A percentile compares a stretch with the other conserved stretches of the same genome.
Conservation (phyloP, 2,329 filamentous ascomycete genomes). For the Colletotrichum theobromicola region DNA sequence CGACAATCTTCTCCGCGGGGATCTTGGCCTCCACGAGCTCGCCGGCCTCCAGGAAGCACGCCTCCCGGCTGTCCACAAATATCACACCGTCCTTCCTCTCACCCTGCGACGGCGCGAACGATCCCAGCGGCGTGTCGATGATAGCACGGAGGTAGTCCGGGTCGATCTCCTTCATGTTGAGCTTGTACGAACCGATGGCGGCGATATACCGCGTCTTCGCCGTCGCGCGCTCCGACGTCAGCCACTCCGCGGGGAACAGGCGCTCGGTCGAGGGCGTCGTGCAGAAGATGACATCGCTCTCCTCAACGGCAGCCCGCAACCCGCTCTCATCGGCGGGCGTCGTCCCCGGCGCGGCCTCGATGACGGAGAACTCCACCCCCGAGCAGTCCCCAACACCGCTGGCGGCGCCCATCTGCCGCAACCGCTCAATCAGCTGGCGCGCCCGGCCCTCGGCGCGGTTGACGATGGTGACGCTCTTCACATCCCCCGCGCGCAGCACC, state of each 20-base stretch:
- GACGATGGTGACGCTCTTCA: slow-evolving; percentile 34
- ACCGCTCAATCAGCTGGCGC: slow-evolving; percentile 10
- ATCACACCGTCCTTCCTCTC: slow-evolving; percentile 20
- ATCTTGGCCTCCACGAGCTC: slow-evolving; percentile 32
- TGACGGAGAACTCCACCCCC: not conserved
- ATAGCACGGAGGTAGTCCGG: slow-evolving; percentile 29
- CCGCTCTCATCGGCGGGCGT: slow-evolving; percentile 17
- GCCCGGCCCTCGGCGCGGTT: slow-evolving; percentile 31
- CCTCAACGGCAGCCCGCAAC: slow-evolving; percentile 15
- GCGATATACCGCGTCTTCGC: slow-evolving; percentile 31
- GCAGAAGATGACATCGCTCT: slow-evolving; percentile 35
- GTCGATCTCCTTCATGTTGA: slow-evolving; percentile 37
- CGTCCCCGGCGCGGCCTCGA: slow-evolving; percentile 14
- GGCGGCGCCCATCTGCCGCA: slow-evolving; percentile 25
- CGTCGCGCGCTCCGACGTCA: slow-evolving; percentile 18
- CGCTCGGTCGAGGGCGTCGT: slow-evolving; percentile 33
- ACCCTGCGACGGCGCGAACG: slow-evolving; percentile 11
- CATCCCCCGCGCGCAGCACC: slow-evolving; percentile 44
- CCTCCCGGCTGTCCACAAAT: slow-evolving; percentile 31
- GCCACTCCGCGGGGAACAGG: slow-evolving; percentile 28
- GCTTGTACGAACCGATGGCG: slow-evolving; percentile 35
- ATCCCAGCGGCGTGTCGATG: slow-evolving; percentile 11
- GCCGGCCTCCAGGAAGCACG: slow-evolving; percentile 33
- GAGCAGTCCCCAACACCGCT: slow-evolving; percentile 3
- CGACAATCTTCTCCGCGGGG: slow-evolving; percentile 25